Base-by-base conservation (phyloP, 2,329 filamentous ascomycete species). In the Monosporascus sp. region DNA sequence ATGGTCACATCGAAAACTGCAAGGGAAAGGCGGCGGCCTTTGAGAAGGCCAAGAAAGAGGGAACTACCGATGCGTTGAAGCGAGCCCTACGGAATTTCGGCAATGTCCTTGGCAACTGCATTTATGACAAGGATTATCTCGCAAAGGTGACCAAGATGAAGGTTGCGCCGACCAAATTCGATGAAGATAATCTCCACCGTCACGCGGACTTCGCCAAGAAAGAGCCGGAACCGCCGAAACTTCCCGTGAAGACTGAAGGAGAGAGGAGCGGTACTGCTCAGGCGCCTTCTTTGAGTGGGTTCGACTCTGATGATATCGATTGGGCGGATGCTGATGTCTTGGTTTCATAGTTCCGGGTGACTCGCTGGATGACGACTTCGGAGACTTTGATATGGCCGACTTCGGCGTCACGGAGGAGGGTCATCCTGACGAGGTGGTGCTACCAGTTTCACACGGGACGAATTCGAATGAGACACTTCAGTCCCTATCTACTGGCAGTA, bases 1-100 rank as follows among this genome's bases (percentile, higher is more conserved):
- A 99, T 65, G 94, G 94, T 7, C 89, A 94, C 60, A 96, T 96
- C 62, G 93, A 97, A 70, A 99, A 99, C 65, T 90, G 87, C 70
- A 95, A 93, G 72, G 89, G 90, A 52, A 99, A 99, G 73, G 93
- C 92, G 3, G 88, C 89, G 49, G 94, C 93, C 0, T 99, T 97
- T 65, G 94, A 99, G 69, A 99, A 99, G 72, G 92, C 94, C 1
- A 99, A 97, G 76, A 99, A 99, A 70, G 92, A 97, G 74, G 95
- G 90, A 7, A 95, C 91, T 3, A 97, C 95, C 9, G 94, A 99
- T 72, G 94, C 85, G 1, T 68, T 99, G 66, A 99, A 99, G 72
- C 82, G 94, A 60, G 84, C 94, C 1, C 68, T 99, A 64, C 82
- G 93, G 54, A 97, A 85, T 58, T 99, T 99, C 71, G 94, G 94